Evolutionary conservation across 169 alveolate genomes (phyloP).

Genomic region (Theileria luwenshuni): DNA sequence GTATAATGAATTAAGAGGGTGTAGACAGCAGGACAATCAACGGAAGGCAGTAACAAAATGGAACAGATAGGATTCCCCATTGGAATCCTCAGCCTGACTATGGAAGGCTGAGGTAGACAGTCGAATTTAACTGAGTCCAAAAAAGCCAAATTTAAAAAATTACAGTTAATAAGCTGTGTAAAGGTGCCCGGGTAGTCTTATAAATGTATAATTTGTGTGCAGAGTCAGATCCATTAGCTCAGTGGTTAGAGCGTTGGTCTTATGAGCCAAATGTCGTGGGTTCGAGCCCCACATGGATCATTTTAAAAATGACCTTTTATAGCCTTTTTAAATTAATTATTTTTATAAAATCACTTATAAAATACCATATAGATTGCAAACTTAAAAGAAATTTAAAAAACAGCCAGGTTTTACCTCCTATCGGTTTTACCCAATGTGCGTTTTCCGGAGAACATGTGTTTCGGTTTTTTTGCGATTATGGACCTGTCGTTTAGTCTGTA

Average conservation of each 20-base stretch:
- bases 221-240: conserved; percentile 83
- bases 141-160: too few relatives aligned
- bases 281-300: conserved; percentile 88
- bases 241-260: conserved; percentile 89
- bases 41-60: too few relatives aligned
- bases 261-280: conserved; percentile 88
- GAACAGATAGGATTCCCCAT: too few relatives aligned
- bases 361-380: neutral
- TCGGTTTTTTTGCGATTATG: conserved; percentile 87
- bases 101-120: neutral
- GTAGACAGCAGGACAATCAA: too few relatives aligned
- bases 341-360: neutral
- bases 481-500: conserved; percentile 91
- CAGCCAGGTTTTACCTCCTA: conserved; percentile 80
- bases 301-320: conserved; percentile 13
- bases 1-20: too few relatives aligned
- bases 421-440: conserved; percentile 92
- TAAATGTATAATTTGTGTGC: conserved; percentile 13
- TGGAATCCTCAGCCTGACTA: neutral
- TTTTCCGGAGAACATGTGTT: conserved; percentile 96
- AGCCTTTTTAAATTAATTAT: too few relatives aligned
- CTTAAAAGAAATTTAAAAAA: neutral
- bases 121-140: too few relatives aligned
- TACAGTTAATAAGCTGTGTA: too few relatives aligned
- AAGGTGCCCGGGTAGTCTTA: conserved; percentile 1